Evolutionary conservation across 2,329 filamentous ascomycete genomes (phyloP).

Genomic region (Diaporthe amygdali): DNA sequence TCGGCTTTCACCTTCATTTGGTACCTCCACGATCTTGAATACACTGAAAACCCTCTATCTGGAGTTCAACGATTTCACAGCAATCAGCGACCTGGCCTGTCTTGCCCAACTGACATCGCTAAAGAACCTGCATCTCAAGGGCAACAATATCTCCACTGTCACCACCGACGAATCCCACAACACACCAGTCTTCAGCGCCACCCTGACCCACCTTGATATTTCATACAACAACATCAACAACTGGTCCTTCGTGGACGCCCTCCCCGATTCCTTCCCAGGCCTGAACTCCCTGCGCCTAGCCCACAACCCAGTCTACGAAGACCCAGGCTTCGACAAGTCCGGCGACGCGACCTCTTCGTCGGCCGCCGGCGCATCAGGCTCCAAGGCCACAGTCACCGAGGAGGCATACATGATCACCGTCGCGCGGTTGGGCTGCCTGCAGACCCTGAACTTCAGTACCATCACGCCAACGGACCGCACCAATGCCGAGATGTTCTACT

Average conservation of each 20-base stretch:
- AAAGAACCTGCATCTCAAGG: slow-evolving; percentile 73
- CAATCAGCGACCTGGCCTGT: slow-evolving; percentile 60
- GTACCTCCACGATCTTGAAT: slow-evolving; percentile 43
- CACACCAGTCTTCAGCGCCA: slow-evolving; percentile 55
- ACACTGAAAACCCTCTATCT: slow-evolving; percentile 69
- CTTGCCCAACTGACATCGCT: slow-evolving; percentile 58
- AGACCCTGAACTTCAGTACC: slow-evolving; percentile 73
- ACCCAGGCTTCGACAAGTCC: slow-evolving; percentile 43
- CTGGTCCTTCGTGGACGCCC: slow-evolving; percentile 77
- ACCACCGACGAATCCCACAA: slow-evolving; percentile 34
- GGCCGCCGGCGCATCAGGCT: slow-evolving; percentile 34
- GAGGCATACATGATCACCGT: slow-evolving; percentile 90
- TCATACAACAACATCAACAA: slow-evolving; percentile 72
- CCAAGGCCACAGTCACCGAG: slow-evolving; percentile 62
- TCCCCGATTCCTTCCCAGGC: slow-evolving; percentile 73
- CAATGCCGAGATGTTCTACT: slow-evolving; percentile 93
- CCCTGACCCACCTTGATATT: slow-evolving; percentile 71
- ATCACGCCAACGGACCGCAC: slow-evolving; percentile 77
- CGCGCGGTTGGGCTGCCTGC: slow-evolving; percentile 72
- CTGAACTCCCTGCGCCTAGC: slow-evolving; percentile 78
- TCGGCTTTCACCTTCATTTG: slow-evolving; percentile 29
- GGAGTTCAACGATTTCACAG: slow-evolving; percentile 73
- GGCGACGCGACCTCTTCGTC: slow-evolving; percentile 29
- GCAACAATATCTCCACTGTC: slow-evolving; percentile 68
- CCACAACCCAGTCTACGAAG: slow-evolving; percentile 83